Percentiles rank a stretch among this genome's conserved stretches.
Conservation (phyloP, 2,329 filamentous ascomycete genomes). For the Bipolaris cookei region DNA sequence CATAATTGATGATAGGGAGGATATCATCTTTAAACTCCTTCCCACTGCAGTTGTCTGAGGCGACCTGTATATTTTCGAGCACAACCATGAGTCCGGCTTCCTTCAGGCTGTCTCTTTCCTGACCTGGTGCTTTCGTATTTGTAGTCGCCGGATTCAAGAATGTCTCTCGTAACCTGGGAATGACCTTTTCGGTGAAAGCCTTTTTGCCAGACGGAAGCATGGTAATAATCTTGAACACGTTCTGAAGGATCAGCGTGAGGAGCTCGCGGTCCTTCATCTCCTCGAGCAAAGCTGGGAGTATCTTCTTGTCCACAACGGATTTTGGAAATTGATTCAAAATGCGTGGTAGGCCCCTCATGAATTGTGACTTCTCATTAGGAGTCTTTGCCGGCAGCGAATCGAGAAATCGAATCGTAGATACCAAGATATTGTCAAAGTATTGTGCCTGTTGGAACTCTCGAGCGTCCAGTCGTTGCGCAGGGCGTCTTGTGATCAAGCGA, state of each 20-base stretch:
- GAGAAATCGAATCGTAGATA: slow-evolving; percentile 94
- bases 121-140: slow-evolving; percentile 51
- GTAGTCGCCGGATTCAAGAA: slow-evolving; percentile 67
- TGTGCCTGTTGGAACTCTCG: slow-evolving; percentile 92
- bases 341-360: slow-evolving; percentile 84
- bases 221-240: slow-evolving; percentile 87
- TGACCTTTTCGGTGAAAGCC: slow-evolving; percentile 81
- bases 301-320: slow-evolving; percentile 92
- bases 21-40: slow-evolving; percentile 97
- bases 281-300: slow-evolving; percentile 85
- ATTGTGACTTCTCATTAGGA: slow-evolving; percentile 85
- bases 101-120: slow-evolving; percentile 79
- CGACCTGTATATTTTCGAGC: slow-evolving; percentile 78
- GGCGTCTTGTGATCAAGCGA: slow-evolving; percentile 82
- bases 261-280: slow-evolving; percentile 93
- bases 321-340: slow-evolving; percentile 92
- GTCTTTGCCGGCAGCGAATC: slow-evolving; percentile 93
- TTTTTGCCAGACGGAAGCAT: slow-evolving; percentile 75
- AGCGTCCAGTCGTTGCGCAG: slow-evolving; percentile 85
- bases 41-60: slow-evolving; percentile 81
- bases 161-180: slow-evolving; percentile 82
- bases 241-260: slow-evolving; percentile 83
- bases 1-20: slow-evolving; percentile 80
- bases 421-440: slow-evolving; percentile 96
- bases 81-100: slow-evolving; percentile 93